phyloP scores from a whole-genome alignment of 208 protist genomes.

The Crithidia fasciculata region DNA sequence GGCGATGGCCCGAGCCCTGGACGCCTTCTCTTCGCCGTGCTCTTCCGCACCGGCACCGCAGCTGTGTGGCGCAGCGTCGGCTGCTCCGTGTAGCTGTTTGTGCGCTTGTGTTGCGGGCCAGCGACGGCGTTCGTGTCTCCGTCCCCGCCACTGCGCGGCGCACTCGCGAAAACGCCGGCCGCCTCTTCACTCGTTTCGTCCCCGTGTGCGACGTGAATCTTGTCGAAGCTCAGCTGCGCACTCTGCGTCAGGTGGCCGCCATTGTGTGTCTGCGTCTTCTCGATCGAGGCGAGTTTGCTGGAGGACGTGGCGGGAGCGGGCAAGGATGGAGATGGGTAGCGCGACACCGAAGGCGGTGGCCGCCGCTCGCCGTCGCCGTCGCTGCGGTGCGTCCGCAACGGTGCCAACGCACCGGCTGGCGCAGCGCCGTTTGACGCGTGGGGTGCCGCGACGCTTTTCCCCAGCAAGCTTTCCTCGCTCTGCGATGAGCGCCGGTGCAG shows the following conservation, averaged over 20 bases:
- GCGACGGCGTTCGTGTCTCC: background rate
- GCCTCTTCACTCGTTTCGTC: slow-evolving; percentile 1
- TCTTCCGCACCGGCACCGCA: background rate
- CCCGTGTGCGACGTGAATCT: background rate
- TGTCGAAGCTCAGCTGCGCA: background rate
- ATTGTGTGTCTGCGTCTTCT: background rate
- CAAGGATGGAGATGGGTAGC: too few species aligned
- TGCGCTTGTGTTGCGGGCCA: slow-evolving; percentile 3
- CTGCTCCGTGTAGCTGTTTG: slow-evolving; percentile 1
- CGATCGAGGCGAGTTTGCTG: too few species aligned
- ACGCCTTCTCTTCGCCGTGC: background rate
- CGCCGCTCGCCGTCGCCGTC: too few species aligned
- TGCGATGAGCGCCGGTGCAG: background rate
- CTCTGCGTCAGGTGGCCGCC: background rate
- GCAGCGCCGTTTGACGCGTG: background rate
- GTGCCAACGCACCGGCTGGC: background rate
- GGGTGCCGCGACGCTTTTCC: background rate
- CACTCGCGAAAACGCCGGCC: background rate
- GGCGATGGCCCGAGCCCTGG: background rate
- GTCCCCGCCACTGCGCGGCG: slow-evolving; percentile 1
- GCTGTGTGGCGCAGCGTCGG: background rate
- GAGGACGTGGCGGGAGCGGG: too few species aligned
- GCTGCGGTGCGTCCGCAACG: slow-evolving; percentile 7
- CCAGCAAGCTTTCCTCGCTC: slow-evolving; percentile 8
- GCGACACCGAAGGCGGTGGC: too few species aligned